These are phyloP conservation scores for Ehretia macrophylla DNA, from an alignment of 257 asterid species.

Conservation along the genomic window DNA sequence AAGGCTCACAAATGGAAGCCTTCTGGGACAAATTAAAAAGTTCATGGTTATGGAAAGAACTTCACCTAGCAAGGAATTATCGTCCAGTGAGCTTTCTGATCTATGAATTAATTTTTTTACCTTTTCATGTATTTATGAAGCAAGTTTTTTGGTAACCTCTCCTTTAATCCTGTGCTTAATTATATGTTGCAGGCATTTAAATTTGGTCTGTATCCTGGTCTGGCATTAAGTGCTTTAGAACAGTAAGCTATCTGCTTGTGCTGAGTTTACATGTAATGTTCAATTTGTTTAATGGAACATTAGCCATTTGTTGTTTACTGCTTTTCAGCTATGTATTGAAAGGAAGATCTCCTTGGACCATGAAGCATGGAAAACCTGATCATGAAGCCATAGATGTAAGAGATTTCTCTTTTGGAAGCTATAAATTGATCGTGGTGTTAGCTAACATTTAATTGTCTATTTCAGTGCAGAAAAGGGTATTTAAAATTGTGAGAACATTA, in stretches of 20 bases:
- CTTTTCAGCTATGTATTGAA: conserved; percentile 66
- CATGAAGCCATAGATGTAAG: conserved; percentile 81
- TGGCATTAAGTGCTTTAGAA: conserved; percentile 79
- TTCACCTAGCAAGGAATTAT: conserved; percentile 78
- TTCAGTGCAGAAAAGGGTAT: not conserved
- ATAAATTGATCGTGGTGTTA: not conserved
- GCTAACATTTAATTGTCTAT: not conserved
- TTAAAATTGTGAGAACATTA: not conserved
- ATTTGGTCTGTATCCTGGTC: conserved; percentile 84
- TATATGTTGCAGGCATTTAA: conserved; percentile 74
- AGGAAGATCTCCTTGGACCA: conserved; percentile 89
- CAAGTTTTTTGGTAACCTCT: not conserved
- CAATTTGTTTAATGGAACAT: conserved; percentile 6
- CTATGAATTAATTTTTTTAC: not conserved
- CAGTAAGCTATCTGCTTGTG: conserved; percentile 49
- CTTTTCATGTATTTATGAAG: not conserved
- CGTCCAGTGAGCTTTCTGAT: conserved; percentile 73
- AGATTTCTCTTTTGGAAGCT: conserved; percentile 5
- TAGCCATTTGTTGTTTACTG: conserved; percentile 14
- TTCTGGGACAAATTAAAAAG: conserved; percentile 75
- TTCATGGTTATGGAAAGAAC: conserved; percentile 97
- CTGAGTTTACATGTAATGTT: not conserved
- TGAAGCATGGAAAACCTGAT: conserved; percentile 93
- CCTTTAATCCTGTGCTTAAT: conserved; percentile 13
- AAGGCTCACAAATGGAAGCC: conserved; percentile 52